These are phyloP conservation scores for Melanogaster broomeanus DNA, from an alignment of 768 basidiomycete species.

Conservation along the genomic window DNA sequence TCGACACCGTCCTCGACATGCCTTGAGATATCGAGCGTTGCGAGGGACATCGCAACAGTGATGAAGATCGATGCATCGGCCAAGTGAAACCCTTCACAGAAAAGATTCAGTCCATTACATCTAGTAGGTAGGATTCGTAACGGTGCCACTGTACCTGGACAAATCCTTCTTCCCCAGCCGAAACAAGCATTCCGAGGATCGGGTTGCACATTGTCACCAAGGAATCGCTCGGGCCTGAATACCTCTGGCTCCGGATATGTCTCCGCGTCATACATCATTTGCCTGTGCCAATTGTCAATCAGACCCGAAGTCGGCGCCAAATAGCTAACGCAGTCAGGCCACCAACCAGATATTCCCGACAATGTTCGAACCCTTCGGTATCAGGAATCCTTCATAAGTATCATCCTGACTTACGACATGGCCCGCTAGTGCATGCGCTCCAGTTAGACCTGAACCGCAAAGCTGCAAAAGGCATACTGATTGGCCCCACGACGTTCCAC, in stretches of 20 bases:
- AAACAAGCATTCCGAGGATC: conserved; percentile 13
- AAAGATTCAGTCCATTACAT: not conserved
- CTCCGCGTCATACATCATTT: conserved; percentile 3
- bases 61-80: conserved; percentile 9
- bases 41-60: conserved; percentile 1
- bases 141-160: not conserved
- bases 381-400: conserved; percentile 17
- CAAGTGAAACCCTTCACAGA: not conserved
- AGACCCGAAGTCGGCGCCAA: no score
- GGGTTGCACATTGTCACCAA: conserved; percentile 1
- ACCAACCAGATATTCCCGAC: conserved; percentile 12
- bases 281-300: no score
- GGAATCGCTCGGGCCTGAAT: conserved; percentile 14
- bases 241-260: conserved; percentile 9
- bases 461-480: not conserved
- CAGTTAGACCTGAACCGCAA: not conserved
- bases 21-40: conserved; percentile 7
- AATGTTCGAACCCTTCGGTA: conserved; percentile 15
- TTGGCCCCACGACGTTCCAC: not conserved
- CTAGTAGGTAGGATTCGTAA: not conserved
- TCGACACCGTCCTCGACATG: conserved; percentile 3
- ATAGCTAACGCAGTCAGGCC: no score
- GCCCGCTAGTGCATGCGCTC: not conserved
- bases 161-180: conserved; percentile 9
- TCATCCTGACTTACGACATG: conserved; percentile 16